phyloP scores from a whole-genome alignment of 306 rosid genomes.

The Hippophae gyantsensis region DNA sequence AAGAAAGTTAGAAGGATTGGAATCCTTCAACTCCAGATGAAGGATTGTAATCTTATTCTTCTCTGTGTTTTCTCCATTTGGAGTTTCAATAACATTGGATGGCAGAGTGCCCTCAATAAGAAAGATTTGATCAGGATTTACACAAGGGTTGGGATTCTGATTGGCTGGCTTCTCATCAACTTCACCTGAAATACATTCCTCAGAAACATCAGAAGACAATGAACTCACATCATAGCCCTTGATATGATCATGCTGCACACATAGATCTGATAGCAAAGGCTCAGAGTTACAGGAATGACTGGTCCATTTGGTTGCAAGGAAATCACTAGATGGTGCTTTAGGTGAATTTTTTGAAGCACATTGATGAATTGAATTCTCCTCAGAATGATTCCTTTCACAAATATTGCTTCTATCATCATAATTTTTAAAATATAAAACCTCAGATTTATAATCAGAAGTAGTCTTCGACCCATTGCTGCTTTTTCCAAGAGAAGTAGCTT shows the following conservation, averaged over 20 bases:
- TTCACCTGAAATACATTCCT: slow-evolving; percentile 21
- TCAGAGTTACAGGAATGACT: slow-evolving; percentile 10
- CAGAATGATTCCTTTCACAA: slow-evolving; percentile 22
- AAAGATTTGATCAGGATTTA: slow-evolving; percentile 37
- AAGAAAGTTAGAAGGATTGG: slow-evolving; percentile 16
- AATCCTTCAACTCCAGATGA: slow-evolving; percentile 21
- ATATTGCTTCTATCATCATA: slow-evolving; percentile 28
- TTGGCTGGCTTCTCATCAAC: slow-evolving; percentile 25
- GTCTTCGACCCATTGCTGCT: slow-evolving; percentile 41
- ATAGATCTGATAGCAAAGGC: slow-evolving; percentile 32
- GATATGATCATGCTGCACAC: slow-evolving; percentile 25
- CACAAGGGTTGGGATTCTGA: slow-evolving; percentile 26
- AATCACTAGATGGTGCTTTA: slow-evolving; percentile 19
- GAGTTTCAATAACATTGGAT: slow-evolving; percentile 16
- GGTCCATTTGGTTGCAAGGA: slow-evolving; percentile 21
- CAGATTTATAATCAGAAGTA: slow-evolving; percentile 64
- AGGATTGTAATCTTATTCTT: slow-evolving; percentile 17
- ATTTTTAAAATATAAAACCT: slow-evolving; percentile 47
- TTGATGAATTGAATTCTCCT: slow-evolving; percentile 20
- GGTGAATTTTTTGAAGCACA: slow-evolving; percentile 18
- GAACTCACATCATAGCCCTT: slow-evolving; percentile 20
- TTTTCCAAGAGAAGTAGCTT: slow-evolving; percentile 21
- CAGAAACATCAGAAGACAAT: slow-evolving; percentile 17
- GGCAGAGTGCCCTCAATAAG: slow-evolving; percentile 29
- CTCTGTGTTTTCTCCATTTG: slow-evolving; percentile 22